phyloP scores from a whole-genome alignment of 2,329 filamentous ascomycete species.

The Penicillium verrucosum region DNA sequence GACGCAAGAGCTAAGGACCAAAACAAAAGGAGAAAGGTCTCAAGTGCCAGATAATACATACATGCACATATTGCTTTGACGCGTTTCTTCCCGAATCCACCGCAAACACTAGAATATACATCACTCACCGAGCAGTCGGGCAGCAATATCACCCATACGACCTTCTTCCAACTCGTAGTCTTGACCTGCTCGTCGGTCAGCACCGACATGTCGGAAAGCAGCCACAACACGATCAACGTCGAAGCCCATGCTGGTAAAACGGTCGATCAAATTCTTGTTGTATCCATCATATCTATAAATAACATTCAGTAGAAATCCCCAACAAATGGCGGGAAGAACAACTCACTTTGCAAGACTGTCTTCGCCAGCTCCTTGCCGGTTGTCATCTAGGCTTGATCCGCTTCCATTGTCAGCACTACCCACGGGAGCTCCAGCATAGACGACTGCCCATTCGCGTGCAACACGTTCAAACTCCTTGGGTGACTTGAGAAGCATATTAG shows the following conservation, averaged over 20 bases:
- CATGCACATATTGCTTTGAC: background rate
- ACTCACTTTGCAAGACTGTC: conserved; percentile 55
- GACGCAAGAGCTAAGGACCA: too few species aligned
- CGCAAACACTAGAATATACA: background rate
- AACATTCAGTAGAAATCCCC: conserved; percentile 28
- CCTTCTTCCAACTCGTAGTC: conserved; percentile 87
- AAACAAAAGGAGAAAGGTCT: too few species aligned
- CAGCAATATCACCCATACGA: conserved; percentile 86
- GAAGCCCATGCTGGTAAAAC: conserved; percentile 89
- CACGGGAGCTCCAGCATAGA: conserved; percentile 72
- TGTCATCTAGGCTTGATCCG: conserved; percentile 52
- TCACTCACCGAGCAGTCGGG: conserved; percentile 72
- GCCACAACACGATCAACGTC: conserved; percentile 80
- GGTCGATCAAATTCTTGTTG: conserved; percentile 75
- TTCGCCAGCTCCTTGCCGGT: conserved; percentile 57
- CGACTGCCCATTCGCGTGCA: conserved; percentile 87
- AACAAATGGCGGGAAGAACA: background rate
- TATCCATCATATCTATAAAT: conserved; percentile 74
- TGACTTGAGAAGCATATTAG: conserved; percentile 77
- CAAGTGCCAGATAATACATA: too few species aligned
- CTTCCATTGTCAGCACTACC: conserved; percentile 53
- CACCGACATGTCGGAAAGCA: conserved; percentile 76
- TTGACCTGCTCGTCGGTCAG: conserved; percentile 71
- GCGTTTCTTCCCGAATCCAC: background rate
- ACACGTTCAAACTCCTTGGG: conserved; percentile 75